phyloP scores from a whole-genome alignment of 805 yeast species.

The Yarrowia deformans region DNA sequence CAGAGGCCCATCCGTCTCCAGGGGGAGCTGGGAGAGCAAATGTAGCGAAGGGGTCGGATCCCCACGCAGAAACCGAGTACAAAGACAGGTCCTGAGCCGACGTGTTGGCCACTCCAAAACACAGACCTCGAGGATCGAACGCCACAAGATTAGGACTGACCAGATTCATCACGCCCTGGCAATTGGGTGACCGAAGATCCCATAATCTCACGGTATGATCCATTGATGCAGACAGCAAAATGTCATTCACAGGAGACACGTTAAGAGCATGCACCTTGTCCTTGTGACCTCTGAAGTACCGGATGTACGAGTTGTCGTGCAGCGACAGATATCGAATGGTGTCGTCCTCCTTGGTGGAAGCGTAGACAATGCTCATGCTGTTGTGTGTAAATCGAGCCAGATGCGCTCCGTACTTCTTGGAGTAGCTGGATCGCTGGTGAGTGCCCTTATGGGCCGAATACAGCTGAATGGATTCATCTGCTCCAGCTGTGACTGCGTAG shows the following conservation, averaged over 20 bases:
- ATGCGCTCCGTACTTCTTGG: constrained; percentile 93
- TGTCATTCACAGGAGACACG: constrained; percentile 72
- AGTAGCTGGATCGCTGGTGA: constrained; percentile 61
- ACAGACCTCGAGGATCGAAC: constrained; percentile 83
- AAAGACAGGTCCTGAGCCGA: constrained; percentile 54
- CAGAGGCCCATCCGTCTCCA: constrained; percentile 59
- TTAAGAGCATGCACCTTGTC: constrained; percentile 75
- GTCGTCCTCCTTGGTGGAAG: constrained; percentile 79
- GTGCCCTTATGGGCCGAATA: constrained; percentile 77
- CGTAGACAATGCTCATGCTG: constrained; percentile 74
- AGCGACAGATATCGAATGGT: constrained; percentile 73
- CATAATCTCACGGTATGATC: constrained; percentile 86
- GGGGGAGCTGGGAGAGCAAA: constrained; percentile 53
- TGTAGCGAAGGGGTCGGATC: constrained; percentile 62
- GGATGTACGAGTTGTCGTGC: constrained; percentile 75
- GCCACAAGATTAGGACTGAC: constrained; percentile 66
- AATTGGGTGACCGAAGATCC: constrained; percentile 77
- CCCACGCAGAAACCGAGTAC: constrained; percentile 67
- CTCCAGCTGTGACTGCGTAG: constrained; percentile 75
- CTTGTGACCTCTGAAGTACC: constrained; percentile 89
- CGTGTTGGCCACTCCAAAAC: constrained; percentile 68
- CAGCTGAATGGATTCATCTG: constrained; percentile 83
- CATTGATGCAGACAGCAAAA: constrained; percentile 68
- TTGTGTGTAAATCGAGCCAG: constrained; percentile 83
- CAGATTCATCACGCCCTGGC: constrained; percentile 67